Conservation (phyloP, 169 alveolate species). For the Eimeria tenella region DNA sequence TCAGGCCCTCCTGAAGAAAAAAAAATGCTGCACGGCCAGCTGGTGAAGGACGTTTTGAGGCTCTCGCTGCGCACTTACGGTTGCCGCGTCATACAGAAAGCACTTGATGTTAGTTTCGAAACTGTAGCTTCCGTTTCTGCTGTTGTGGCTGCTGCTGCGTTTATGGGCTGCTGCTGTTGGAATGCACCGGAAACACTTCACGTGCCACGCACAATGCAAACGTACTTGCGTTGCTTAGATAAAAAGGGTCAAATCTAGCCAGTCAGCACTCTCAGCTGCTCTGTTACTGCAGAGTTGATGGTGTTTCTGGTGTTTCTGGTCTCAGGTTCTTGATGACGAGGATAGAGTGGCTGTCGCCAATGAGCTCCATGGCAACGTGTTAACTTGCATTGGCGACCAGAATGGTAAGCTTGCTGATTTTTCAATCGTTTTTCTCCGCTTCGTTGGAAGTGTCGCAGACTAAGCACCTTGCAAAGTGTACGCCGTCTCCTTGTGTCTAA, state of each 20-base stretch:
- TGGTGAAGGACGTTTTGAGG: slow-evolving; percentile 81
- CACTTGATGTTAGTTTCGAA: slow-evolving; percentile 66
- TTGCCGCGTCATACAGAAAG: slow-evolving; percentile 81
- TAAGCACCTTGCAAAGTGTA: neutral
- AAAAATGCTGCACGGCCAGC: slow-evolving; percentile 81
- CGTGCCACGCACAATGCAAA: too few relatives aligned
- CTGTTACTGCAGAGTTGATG: too few relatives aligned
- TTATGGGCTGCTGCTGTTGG: neutral
- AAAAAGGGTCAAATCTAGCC: too few relatives aligned
- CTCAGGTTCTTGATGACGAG: slow-evolving; percentile 77
- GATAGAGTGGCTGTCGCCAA: slow-evolving; percentile 79
- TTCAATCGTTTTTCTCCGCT: neutral
- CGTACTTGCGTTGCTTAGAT: too few relatives aligned
- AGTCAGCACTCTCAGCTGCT: too few relatives aligned
- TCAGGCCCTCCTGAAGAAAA: slow-evolving; percentile 80
- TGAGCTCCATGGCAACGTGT: slow-evolving; percentile 82
- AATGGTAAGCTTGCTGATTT: slow-evolving; percentile 73
- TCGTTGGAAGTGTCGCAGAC: neutral
- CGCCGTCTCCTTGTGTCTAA: neutral
- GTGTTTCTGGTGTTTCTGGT: slow-evolving; percentile 9
- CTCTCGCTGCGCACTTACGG: slow-evolving; percentile 84
- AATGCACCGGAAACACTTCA: neutral
- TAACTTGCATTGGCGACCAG: slow-evolving; percentile 86
- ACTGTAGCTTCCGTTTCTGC: slow-evolving; percentile 24
- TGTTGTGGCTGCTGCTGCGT: slow-evolving; percentile 13